These are phyloP conservation scores for Austropuccinia psidii DNA, from an alignment of 1,284 basidiomycete genomes.

Conservation along the genomic window DNA sequence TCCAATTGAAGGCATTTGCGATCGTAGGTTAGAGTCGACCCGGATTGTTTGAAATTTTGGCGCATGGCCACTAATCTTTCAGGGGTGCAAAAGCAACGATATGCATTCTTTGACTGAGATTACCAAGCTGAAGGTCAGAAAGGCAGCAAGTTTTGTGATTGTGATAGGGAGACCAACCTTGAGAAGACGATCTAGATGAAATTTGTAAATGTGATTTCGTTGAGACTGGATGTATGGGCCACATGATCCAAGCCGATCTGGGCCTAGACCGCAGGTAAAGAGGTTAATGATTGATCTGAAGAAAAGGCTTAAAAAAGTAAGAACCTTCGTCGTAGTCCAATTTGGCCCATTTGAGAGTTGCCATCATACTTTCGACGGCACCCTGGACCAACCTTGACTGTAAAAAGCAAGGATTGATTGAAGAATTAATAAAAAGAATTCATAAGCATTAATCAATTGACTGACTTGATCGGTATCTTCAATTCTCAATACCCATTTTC, in stretches of 20 bases:
- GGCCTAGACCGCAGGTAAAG: conserved; percentile 20
- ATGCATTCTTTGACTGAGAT: conserved; percentile 69
- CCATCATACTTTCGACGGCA: conserved; percentile 69
- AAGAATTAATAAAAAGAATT: neutral
- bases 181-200: conserved; percentile 65
- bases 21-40: conserved; percentile 72
- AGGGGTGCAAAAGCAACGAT: conserved; percentile 84
- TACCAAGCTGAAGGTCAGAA: neutral
- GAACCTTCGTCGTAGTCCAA: conserved; percentile 81
- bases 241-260: conserved; percentile 30
- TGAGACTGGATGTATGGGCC: conserved; percentile 61
- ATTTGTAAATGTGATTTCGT: conserved; percentile 71
- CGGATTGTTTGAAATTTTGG: conserved; percentile 60
- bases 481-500: conserved; percentile 81
- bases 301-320: conserved; percentile 15
- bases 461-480: conserved; percentile 87
- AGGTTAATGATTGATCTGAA: conserved; percentile 45
- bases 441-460: conserved; percentile 14
- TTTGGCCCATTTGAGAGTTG: conserved; percentile 82
- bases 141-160: neutral
- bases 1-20: conserved; percentile 73
- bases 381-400: conserved; percentile 73
- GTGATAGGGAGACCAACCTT: conserved; percentile 53
- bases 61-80: conserved; percentile 62
- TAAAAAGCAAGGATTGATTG: neutral